Conservation (phyloP, 331 rosid genomes). For the Acacia pycnantha region DNA sequence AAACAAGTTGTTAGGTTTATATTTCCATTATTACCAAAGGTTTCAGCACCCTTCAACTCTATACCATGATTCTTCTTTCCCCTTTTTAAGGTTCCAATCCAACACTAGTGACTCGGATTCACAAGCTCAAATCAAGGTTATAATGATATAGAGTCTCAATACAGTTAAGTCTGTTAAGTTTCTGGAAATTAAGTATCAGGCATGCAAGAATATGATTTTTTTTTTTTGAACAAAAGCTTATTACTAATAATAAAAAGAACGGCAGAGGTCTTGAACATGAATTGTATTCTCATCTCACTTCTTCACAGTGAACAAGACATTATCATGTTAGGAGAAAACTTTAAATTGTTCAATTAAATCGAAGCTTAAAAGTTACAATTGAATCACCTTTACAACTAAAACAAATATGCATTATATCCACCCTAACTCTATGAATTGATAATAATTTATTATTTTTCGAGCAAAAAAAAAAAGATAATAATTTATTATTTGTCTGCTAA, state of each 20-base stretch:
- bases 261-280: neutral
- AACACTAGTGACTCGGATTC: neutral
- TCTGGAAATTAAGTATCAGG: neutral
- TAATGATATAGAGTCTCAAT: neutral
- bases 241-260: neutral
- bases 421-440: conserved; percentile 16
- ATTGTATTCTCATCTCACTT: neutral
- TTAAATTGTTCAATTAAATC: conserved; percentile 12
- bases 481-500: neutral
- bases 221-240: neutral
- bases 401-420: conserved; percentile 24
- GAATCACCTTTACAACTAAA: conserved; percentile 29
- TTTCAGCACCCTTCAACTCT: neutral
- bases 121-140: neutral
- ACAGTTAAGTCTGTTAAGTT: neutral
- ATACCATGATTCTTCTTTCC: neutral
- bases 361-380: conserved; percentile 32
- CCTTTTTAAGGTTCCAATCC: neutral
- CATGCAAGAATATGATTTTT: neutral
- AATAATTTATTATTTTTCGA: conserved; percentile 2
- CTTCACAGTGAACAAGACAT: no score
- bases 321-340: conserved; percentile 2
- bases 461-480: no score
- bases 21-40: neutral
- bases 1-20: neutral